phyloP scores from a whole-genome alignment of 805 yeast genomes.

The Yamadazyma nakazawae region DNA sequence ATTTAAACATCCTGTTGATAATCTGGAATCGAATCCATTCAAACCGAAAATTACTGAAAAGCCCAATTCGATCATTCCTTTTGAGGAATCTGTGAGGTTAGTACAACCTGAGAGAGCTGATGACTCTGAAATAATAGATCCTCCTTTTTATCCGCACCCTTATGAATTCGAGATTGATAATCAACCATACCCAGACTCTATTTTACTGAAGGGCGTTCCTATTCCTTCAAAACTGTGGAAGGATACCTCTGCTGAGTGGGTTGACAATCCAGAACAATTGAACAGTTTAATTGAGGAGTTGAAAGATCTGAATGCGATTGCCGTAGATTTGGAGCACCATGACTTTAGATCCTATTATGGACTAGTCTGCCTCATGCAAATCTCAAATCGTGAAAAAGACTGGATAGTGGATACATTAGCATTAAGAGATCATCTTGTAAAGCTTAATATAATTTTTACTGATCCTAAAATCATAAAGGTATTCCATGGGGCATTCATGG shows the following conservation, averaged over 20 bases:
- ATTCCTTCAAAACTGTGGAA: slow-evolving; percentile 63
- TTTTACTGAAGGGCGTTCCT: slow-evolving; percentile 42
- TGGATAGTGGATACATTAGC: slow-evolving; percentile 84
- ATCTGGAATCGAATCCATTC: slow-evolving; percentile 69
- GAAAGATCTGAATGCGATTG: slow-evolving; percentile 56
- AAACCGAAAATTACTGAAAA: slow-evolving; percentile 67
- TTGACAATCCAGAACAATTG: slow-evolving; percentile 56
- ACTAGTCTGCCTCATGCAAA: slow-evolving; percentile 88
- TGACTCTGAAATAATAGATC: slow-evolving; percentile 37
- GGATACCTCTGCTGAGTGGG: slow-evolving; percentile 63
- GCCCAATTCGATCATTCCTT: slow-evolving; percentile 63
- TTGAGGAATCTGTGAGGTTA: slow-evolving; percentile 46
- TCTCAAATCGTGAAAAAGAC: slow-evolving; percentile 76
- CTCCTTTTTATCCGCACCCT: slow-evolving; percentile 74
- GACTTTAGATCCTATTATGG: slow-evolving; percentile 90
- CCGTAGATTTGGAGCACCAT: slow-evolving; percentile 95
- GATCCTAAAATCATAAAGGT: slow-evolving; percentile 81
- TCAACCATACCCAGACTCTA: slow-evolving; percentile 63
- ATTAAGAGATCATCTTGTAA: slow-evolving; percentile 65
- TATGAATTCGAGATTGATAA: slow-evolving; percentile 70
- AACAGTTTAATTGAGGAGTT: slow-evolving; percentile 54
- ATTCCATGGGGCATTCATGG: slow-evolving; percentile 96
- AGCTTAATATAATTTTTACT: slow-evolving; percentile 71
- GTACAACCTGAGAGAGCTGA: slow-evolving; percentile 24
- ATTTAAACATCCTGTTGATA: slow-evolving; percentile 62